phyloP scores from a whole-genome alignment of 768 basidiomycete species.

The Amanita fuliginea region DNA sequence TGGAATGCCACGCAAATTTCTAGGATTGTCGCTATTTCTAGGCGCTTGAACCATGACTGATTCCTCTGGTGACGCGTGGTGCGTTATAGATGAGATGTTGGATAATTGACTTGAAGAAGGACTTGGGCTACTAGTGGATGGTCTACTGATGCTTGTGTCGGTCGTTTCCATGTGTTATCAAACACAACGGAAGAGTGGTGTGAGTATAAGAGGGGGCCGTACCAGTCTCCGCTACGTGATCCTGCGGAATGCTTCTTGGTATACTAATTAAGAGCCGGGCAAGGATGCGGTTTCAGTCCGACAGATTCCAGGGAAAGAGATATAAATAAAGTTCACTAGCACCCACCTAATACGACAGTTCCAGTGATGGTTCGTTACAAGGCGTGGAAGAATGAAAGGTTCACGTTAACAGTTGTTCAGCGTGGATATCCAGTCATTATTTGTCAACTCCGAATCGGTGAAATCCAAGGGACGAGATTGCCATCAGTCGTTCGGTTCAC shows the following conservation, averaged over 20 bases:
- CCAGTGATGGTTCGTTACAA: conserved; percentile 36
- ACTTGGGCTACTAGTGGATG: conserved; percentile 31
- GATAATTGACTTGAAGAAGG: conserved; percentile 32
- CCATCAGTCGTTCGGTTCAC: conserved; percentile 12
- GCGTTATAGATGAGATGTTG: conserved; percentile 31
- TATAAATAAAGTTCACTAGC: conserved; percentile 22
- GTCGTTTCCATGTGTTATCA: conserved; percentile 4
- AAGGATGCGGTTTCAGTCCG: conserved; percentile 19
- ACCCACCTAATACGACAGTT: conserved; percentile 16
- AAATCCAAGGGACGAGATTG: conserved; percentile 21
- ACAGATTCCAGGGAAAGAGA: conserved; percentile 20
- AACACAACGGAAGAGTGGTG: conserved; percentile 27
- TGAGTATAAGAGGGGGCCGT: conserved; percentile 12
- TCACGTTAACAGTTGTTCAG: conserved; percentile 19
- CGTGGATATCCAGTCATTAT: conserved; percentile 9
- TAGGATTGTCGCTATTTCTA: conserved; percentile 14
- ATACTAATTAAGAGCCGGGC: conserved; percentile 18
- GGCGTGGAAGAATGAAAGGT: conserved; percentile 23
- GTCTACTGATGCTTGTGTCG: conserved; percentile 20
- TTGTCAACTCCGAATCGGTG: conserved; percentile 20
- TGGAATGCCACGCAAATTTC: conserved; percentile 33
- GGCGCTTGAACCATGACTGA: conserved; percentile 16
- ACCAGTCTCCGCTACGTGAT: conserved; percentile 3
- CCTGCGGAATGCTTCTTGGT: conserved; percentile 10
- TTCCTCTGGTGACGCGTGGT: conserved; percentile 23